These are phyloP conservation scores for Zostera marina DNA, from an alignment of 116 monocot species.

Conservation along the genomic window DNA sequence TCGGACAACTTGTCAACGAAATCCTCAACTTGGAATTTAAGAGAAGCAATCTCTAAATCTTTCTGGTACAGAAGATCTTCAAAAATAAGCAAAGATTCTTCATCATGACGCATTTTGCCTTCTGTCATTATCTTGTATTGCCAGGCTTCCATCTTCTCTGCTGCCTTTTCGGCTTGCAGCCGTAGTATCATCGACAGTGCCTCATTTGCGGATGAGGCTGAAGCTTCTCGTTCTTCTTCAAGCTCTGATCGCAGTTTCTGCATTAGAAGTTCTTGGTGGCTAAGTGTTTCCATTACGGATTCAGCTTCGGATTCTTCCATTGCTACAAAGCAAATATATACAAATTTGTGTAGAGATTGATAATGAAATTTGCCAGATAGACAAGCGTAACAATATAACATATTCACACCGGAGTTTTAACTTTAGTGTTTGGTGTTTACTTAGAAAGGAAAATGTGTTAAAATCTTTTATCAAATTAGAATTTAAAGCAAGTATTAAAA, in stretches of 20 bases:
- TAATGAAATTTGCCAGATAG: too few species aligned
- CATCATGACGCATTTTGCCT: conserved; percentile 50
- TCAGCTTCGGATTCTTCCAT: conserved; percentile 16
- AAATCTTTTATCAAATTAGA: too few species aligned
- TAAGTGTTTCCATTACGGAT: conserved; percentile 36
- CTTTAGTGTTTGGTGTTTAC: too few species aligned
- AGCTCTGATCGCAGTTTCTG: conserved; percentile 50
- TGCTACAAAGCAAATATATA: not conserved
- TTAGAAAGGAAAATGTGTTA: too few species aligned
- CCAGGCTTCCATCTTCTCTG: conserved; percentile 74
- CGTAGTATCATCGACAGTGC: conserved; percentile 76
- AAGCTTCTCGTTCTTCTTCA: conserved; percentile 81
- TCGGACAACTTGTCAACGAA: conserved; percentile 21
- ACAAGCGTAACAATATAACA: too few species aligned
- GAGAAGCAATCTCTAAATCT: conserved; percentile 54
- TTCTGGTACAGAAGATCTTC: conserved; percentile 59
- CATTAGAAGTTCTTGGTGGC: conserved; percentile 32
- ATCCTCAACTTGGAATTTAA: conserved; percentile 24
- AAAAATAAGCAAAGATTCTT: conserved; percentile 28
- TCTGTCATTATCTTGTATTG: conserved; percentile 84
- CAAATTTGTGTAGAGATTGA: too few species aligned
- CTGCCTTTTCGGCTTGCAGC: conserved; percentile 71
- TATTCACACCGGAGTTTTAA: too few species aligned
- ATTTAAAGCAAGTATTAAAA: too few species aligned
- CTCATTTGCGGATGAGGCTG: conserved; percentile 55